These are phyloP conservation scores for Suillus tomentosus DNA, from an alignment of 768 basidiomycete genomes.

Conservation along the genomic window DNA sequence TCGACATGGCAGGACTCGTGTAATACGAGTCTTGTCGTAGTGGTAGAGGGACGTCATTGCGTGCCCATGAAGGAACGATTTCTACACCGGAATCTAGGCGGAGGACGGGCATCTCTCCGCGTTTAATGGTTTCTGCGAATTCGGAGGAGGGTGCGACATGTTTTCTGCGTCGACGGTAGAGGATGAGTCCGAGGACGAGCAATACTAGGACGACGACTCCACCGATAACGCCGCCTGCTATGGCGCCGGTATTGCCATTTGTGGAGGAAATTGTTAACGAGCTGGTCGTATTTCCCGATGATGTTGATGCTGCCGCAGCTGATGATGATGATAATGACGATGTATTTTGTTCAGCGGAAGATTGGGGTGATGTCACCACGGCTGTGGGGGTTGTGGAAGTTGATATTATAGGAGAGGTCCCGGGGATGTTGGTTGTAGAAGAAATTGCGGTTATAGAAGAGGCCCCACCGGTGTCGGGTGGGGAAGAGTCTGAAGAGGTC, in stretches of 20 bases:
- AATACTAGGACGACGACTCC: conserved; percentile 42
- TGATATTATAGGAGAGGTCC: not conserved
- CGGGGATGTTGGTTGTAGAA: too few species aligned
- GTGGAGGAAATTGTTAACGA: not conserved
- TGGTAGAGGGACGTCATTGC: conserved; percentile 15
- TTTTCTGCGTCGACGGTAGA: conserved; percentile 41
- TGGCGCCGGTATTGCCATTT: conserved; percentile 41
- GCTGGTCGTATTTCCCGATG: conserved; percentile 11
- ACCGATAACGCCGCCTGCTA: conserved; percentile 59
- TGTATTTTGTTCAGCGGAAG: not conserved
- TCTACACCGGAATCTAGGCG: conserved; percentile 29
- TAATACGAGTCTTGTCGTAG: conserved; percentile 20
- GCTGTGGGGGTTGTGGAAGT: too few species aligned
- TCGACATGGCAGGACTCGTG: conserved; percentile 1
- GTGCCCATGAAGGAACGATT: conserved; percentile 14
- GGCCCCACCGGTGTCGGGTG: too few species aligned
- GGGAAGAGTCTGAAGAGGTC: too few species aligned
- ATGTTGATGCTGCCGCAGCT: conserved; percentile 7
- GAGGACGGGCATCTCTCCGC: conserved; percentile 26
- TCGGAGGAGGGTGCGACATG: conserved; percentile 61
- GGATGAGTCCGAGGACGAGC: conserved; percentile 35
- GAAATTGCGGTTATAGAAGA: too few species aligned
- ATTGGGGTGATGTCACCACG: not conserved
- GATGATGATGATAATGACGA: not conserved
- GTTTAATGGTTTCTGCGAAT: conserved; percentile 42